Percentiles rank a stretch among this genome's conserved stretches.
Conservation (phyloP, 2,329 filamentous ascomycete genomes). For the Mycosphaerella sp. region DNA sequence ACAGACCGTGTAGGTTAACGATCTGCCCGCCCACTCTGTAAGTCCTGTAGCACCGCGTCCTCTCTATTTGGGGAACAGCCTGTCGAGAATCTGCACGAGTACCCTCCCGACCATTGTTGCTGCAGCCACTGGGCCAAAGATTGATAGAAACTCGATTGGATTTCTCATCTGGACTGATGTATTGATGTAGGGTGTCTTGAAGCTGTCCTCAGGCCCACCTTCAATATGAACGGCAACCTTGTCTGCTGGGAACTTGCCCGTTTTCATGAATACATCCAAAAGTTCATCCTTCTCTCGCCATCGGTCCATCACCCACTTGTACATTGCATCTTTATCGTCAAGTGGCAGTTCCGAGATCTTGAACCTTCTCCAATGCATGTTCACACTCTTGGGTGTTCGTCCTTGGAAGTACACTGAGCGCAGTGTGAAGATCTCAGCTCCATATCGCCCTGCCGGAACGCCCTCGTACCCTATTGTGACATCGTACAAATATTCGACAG, state of each 20-base stretch:
- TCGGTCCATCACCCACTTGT: conserved; percentile 71
- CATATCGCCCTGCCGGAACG: conserved; percentile 72
- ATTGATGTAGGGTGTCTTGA: conserved; percentile 42
- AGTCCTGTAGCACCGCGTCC: neutral
- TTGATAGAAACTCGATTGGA: conserved; percentile 40
- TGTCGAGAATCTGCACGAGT: conserved; percentile 30
- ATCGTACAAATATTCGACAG: conserved; percentile 79
- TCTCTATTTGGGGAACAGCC: conserved; percentile 16
- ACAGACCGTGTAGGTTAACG: conserved; percentile 1
- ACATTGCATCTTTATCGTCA: conserved; percentile 64
- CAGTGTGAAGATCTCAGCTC: conserved; percentile 81
- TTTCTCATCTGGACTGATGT: conserved; percentile 41
- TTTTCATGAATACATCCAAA: conserved; percentile 67
- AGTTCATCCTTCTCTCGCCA: conserved; percentile 91
- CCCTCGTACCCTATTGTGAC: conserved; percentile 96
- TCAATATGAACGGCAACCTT: conserved; percentile 35
- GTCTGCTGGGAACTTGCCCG: conserved; percentile 75
- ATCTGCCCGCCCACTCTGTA: neutral
- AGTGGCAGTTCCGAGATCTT: conserved; percentile 72
- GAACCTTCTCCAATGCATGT: conserved; percentile 94
- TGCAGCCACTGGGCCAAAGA: conserved; percentile 39
- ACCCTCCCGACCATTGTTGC: conserved; percentile 34
- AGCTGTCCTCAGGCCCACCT: conserved; percentile 26
- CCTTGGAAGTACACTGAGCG: conserved; percentile 83
- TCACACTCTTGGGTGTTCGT: conserved; percentile 84